Evolutionary conservation across 192 early-diverging fungal genomes (phyloP).

Genomic region (Chytriomyces sp.): DNA sequence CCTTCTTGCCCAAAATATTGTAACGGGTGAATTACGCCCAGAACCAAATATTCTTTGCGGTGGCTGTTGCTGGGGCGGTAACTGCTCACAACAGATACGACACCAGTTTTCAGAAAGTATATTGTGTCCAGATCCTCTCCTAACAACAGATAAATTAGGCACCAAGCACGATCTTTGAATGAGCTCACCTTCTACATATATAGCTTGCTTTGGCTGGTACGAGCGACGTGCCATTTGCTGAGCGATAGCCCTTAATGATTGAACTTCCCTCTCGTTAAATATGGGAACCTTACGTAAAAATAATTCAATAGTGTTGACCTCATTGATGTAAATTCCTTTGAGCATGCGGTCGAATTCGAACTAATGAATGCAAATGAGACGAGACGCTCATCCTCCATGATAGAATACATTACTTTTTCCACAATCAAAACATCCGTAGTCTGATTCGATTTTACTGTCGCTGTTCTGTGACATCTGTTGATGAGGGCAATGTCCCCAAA

Average conservation of each 20-base stretch:
- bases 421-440: conserved; percentile 14
- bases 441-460: conserved; percentile 6
- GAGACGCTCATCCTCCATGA: background rate
- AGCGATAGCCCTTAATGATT: background rate
- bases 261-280: background rate
- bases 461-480: background rate
- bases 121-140: background rate
- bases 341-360: background rate
- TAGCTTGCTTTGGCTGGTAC: background rate
- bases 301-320: background rate
- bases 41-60: background rate
- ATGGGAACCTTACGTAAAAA: background rate
- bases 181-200: background rate
- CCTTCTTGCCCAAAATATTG: background rate
- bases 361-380: background rate
- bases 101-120: background rate
- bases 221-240: background rate
- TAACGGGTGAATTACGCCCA: background rate
- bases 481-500: background rate
- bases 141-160: too few relatives aligned
- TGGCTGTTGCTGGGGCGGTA: background rate
- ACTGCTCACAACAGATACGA: background rate
- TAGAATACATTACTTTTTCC: conserved; percentile 17
- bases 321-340: background rate
- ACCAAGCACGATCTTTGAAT: background rate